Evolutionary conservation across 306 rosid genomes (phyloP).

Genomic region (Sindora glabra): DNA sequence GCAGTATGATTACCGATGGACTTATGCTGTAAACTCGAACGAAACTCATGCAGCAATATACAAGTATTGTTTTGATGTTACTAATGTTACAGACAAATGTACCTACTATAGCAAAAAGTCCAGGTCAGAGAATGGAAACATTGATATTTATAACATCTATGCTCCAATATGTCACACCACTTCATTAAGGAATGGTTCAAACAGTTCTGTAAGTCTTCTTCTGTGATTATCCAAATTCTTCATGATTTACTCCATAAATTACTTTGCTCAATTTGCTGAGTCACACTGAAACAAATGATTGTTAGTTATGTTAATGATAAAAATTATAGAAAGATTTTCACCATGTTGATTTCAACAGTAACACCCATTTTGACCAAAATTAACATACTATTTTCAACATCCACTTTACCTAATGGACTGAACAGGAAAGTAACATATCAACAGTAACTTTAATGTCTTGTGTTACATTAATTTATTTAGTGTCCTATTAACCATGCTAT

Average conservation of each 20-base stretch:
- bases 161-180: conserved; percentile 33
- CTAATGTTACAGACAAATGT: conserved; percentile 12
- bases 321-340: no score
- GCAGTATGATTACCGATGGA: conserved; percentile 32
- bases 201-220: conserved; percentile 26
- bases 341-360: no score
- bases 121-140: conserved; percentile 8
- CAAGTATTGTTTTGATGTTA: conserved; percentile 27
- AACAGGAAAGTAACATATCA: no score
- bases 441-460: background rate
- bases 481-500: background rate
- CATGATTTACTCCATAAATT: background rate
- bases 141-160: conserved; percentile 36
- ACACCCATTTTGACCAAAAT: no score
- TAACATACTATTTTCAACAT: no score
- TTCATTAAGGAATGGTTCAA: conserved; percentile 14
- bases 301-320: no score
- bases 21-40: conserved; percentile 50
- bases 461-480: no score
- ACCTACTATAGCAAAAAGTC: background rate
- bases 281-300: no score
- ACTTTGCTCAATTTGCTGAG: no score
- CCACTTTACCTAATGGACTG: no score
- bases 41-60: conserved; percentile 36
- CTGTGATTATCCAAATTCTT: background rate